phyloP scores from a whole-genome alignment of 2,329 filamentous ascomycete species.

The Ceratocystis huliohia region DNA sequence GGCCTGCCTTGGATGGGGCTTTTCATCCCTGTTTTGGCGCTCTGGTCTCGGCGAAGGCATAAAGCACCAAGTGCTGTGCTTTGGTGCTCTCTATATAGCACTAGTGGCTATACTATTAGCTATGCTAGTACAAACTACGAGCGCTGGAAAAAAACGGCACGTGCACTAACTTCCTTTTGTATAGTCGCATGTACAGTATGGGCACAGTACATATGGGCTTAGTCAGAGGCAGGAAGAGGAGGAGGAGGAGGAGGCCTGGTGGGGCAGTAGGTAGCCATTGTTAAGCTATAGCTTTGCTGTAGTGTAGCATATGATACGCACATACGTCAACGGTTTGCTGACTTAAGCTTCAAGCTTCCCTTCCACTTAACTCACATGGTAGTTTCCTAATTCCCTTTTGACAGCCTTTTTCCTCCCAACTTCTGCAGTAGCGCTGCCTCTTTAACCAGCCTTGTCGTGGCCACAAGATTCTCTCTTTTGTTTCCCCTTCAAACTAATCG shows the following conservation, averaged over 20 bases:
- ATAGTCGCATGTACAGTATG: too few relatives aligned
- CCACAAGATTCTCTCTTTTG: background rate
- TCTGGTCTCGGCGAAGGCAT: too few relatives aligned
- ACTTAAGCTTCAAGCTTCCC: background rate
- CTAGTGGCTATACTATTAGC: too few relatives aligned
- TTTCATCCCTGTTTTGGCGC: too few relatives aligned
- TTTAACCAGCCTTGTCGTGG: background rate
- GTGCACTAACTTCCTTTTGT: too few relatives aligned
- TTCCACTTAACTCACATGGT: background rate
- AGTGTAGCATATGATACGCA: background rate
- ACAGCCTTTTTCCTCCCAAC: background rate
- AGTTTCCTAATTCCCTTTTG: too few relatives aligned
- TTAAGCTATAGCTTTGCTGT: constrained; percentile 6
- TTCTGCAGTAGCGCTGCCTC: background rate
- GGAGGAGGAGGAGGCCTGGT: background rate
- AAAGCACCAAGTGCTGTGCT: too few relatives aligned
- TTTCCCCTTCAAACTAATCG: background rate
- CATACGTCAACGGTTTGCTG: constrained; percentile 6
- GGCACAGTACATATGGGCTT: too few relatives aligned
- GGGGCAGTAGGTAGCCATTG: constrained; percentile 1
- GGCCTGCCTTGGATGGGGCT: too few relatives aligned
- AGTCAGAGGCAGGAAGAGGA: background rate
- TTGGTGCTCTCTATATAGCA: too few relatives aligned
- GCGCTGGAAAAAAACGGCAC: too few relatives aligned
- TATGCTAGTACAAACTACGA: too few relatives aligned